Conservation (phyloP, 495 filamentous ascomycete genomes). For the Entonaema liquescens region DNA sequence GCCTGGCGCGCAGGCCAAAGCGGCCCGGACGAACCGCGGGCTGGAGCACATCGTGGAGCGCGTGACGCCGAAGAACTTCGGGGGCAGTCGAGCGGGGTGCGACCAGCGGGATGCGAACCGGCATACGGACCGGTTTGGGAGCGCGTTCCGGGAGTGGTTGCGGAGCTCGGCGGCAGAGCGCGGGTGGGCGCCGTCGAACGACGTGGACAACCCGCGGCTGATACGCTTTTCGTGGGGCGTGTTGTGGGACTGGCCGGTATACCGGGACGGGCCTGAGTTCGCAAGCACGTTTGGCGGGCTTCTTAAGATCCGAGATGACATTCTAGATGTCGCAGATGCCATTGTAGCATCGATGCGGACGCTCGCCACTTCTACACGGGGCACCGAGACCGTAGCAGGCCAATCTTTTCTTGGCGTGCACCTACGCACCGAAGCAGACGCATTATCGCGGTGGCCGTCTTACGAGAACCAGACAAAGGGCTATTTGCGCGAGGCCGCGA, state of each 20-base stretch:
- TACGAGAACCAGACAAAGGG: slow-evolving; percentile 52
- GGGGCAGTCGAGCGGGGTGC: slow-evolving; percentile 50
- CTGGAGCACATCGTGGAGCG: slow-evolving; percentile 45
- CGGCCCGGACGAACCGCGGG: slow-evolving; percentile 6
- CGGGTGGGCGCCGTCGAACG: slow-evolving; percentile 34
- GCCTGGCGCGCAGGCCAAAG: slow-evolving; percentile 44
- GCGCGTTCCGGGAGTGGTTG: slow-evolving; percentile 45
- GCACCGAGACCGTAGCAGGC: slow-evolving; percentile 5
- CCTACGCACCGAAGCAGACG: slow-evolving; percentile 54
- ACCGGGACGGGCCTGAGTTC: slow-evolving; percentile 55
- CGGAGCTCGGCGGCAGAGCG: slow-evolving; percentile 22
- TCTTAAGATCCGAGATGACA: slow-evolving; percentile 50
- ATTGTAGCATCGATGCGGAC: slow-evolving; percentile 43
- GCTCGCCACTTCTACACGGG: slow-evolving; percentile 28
- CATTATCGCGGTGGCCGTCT: slow-evolving; percentile 51
- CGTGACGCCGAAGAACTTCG: slow-evolving; percentile 54
- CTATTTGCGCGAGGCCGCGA: slow-evolving; percentile 45
- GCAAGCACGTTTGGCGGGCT: slow-evolving; percentile 53
- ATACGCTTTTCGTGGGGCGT: slow-evolving; percentile 57
- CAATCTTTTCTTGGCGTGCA: slow-evolving; percentile 48
- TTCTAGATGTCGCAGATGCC: slow-evolving; percentile 46
- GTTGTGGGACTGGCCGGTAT: slow-evolving; percentile 55
- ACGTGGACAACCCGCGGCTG: slow-evolving; percentile 43
- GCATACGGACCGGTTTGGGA: slow-evolving; percentile 54
- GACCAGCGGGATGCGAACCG: slow-evolving; percentile 56